phyloP scores from a whole-genome alignment of 108 stramenopile genomes.

The Ochromonas danica region DNA sequence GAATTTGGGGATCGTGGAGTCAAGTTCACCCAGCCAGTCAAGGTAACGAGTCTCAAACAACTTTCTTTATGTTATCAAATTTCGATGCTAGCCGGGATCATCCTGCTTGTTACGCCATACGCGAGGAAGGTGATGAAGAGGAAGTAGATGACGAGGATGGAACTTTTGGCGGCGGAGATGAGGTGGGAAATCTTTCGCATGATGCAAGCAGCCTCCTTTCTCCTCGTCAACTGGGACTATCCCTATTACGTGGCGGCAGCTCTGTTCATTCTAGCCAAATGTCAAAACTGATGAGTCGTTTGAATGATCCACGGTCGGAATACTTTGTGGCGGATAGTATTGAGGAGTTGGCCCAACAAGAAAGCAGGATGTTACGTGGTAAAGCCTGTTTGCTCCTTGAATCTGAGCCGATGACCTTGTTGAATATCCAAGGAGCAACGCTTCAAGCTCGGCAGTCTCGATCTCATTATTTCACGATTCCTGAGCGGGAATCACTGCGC shows the following conservation, averaged over 20 bases:
- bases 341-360: slow-evolving; percentile 4
- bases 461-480: slow-evolving; percentile 38
- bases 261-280: too few species aligned
- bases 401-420: background rate
- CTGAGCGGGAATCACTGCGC: slow-evolving; percentile 4
- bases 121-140: slow-evolving; percentile 20
- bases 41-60: slow-evolving; percentile 18
- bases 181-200: too few species aligned
- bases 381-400: background rate
- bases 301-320: background rate
- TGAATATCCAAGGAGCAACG: background rate
- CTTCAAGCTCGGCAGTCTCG: slow-evolving; percentile 29
- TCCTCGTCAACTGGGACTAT: too few species aligned
- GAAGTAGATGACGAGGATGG: slow-evolving; percentile 12
- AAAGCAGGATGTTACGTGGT: background rate
- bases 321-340: background rate
- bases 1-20: slow-evolving; percentile 24
- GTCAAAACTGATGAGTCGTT: too few species aligned
- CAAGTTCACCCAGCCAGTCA: slow-evolving; percentile 27
- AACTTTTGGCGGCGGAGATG: background rate
- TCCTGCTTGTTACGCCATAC: slow-evolving; percentile 7
- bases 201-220: too few species aligned
- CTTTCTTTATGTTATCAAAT: background rate
- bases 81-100: slow-evolving; percentile 9
- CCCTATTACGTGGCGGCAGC: too few species aligned